Evolutionary conservation across 108 stramenopile genomes (phyloP).

Genomic region (Cyclostephanos tholiformis): DNA sequence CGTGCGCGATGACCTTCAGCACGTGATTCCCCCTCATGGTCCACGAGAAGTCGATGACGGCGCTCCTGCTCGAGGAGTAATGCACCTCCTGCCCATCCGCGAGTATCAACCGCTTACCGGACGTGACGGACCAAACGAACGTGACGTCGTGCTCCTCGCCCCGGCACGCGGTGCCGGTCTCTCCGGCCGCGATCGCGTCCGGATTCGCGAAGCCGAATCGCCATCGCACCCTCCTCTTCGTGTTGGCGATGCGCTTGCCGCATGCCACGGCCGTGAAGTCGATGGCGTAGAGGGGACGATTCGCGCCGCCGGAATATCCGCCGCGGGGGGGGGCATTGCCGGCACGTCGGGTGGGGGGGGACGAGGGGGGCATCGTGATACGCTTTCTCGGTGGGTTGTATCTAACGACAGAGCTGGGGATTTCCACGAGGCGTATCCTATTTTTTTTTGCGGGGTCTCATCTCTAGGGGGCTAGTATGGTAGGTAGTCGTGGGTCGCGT

Average conservation of each 20-base stretch:
- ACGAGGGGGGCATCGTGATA: conserved; percentile 13
- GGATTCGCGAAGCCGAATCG: conserved; percentile 90
- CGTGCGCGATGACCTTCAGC: conserved; percentile 85
- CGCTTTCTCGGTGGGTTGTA: too few species aligned
- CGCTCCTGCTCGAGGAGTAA: conserved; percentile 62
- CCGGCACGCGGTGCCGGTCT: conserved; percentile 85
- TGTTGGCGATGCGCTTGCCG: conserved; percentile 85
- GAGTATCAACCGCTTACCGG: conserved; percentile 79
- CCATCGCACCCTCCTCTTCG: conserved; percentile 89
- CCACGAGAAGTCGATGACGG: conserved; percentile 86
- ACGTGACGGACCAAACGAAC: conserved; percentile 85
- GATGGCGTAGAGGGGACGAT: conserved; percentile 77
- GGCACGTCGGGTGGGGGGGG: conserved; percentile 13
- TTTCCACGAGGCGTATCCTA: too few species aligned
- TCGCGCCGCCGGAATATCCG: conserved; percentile 1
- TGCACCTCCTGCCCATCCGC: conserved; percentile 85
- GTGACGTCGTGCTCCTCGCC: conserved; percentile 93
- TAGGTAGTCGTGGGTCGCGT: too few species aligned
- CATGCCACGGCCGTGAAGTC: conserved; percentile 87
- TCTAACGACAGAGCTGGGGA: too few species aligned
- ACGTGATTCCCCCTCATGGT: conserved; percentile 89
- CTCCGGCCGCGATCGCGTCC: conserved; percentile 78
- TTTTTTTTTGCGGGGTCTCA: too few species aligned
- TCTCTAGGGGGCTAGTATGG: too few species aligned
- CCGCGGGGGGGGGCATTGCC: conserved; percentile 23